These are phyloP conservation scores for Geoglossum cookeanum DNA, from an alignment of 2,329 filamentous ascomycete genomes.

Conservation along the genomic window DNA sequence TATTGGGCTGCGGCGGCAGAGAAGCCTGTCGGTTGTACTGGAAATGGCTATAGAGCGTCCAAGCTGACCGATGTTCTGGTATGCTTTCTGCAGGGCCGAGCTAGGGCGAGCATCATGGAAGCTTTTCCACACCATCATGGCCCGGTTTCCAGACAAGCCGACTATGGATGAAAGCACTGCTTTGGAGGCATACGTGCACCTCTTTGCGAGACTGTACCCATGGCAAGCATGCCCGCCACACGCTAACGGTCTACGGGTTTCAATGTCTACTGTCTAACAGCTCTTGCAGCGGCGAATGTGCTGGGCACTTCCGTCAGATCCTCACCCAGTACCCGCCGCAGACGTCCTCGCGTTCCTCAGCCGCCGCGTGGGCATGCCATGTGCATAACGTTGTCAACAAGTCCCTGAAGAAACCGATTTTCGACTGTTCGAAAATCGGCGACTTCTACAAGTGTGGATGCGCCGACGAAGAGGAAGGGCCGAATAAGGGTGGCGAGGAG, in stretches of 20 bases:
- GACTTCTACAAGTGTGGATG: constrained; percentile 51
- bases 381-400: constrained; percentile 48
- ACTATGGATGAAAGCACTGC: constrained; percentile 39
- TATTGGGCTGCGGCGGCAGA: not conserved
- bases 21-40: not conserved
- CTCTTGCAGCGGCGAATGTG: constrained; percentile 38
- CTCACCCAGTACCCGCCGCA: constrained; percentile 44
- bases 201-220: constrained; percentile 46
- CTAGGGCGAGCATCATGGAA: constrained; percentile 47
- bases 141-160: constrained; percentile 43
- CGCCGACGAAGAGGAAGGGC: constrained; percentile 31
- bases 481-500: constrained; percentile 7
- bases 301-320: constrained; percentile 41
- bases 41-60: not conserved
- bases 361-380: constrained; percentile 47
- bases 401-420: constrained; percentile 38
- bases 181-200: constrained; percentile 38
- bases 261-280: not conserved
- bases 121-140: constrained; percentile 46
- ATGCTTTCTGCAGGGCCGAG: constrained; percentile 29
- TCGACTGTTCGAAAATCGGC: constrained; percentile 44
- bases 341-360: constrained; percentile 38
- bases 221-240: constrained; percentile 26
- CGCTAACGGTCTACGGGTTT: not conserved
- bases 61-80: not conserved